Conservation (phyloP, 768 basidiomycete genomes). For the Suillus subluteus region DNA sequence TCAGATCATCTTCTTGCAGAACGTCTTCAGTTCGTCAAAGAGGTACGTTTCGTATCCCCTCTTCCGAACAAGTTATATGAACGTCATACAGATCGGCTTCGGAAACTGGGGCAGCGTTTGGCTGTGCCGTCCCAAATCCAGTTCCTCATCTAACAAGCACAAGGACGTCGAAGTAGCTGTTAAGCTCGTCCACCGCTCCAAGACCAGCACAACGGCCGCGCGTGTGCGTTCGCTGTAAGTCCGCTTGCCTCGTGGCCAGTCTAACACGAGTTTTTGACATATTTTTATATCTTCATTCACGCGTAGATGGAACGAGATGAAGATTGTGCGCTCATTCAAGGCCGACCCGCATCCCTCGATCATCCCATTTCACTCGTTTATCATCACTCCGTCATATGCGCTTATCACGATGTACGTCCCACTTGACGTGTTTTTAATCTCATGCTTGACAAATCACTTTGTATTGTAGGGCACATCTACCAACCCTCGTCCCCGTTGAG, state of each 20-base stretch:
- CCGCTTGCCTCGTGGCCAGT: conserved; percentile 2
- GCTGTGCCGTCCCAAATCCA: conserved; percentile 69
- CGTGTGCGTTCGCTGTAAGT: conserved; percentile 86
- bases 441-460: conserved; percentile 12
- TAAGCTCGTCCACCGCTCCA: conserved; percentile 88
- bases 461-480: conserved; percentile 75
- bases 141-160: conserved; percentile 41
- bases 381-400: conserved; percentile 89
- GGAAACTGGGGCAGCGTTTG: conserved; percentile 95
- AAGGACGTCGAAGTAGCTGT: conserved; percentile 72
- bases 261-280: conserved; percentile 3
- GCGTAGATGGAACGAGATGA: conserved; percentile 96
- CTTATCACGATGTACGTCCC: conserved; percentile 85
- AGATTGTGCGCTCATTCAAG: conserved; percentile 86
- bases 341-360: conserved; percentile 88
- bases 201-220: conserved; percentile 84
- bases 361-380: conserved; percentile 91
- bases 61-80: conserved; percentile 15
- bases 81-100: conserved; percentile 69
- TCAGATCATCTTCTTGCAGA: conserved; percentile 74
- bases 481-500: conserved; percentile 86
- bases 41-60: conserved; percentile 45
- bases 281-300: background rate
- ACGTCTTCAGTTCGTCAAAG: conserved; percentile 74
- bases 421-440: conserved; percentile 15